phyloP scores from a whole-genome alignment of 805 yeast genomes.

The Schizosaccharomyces cryophilus region DNA sequence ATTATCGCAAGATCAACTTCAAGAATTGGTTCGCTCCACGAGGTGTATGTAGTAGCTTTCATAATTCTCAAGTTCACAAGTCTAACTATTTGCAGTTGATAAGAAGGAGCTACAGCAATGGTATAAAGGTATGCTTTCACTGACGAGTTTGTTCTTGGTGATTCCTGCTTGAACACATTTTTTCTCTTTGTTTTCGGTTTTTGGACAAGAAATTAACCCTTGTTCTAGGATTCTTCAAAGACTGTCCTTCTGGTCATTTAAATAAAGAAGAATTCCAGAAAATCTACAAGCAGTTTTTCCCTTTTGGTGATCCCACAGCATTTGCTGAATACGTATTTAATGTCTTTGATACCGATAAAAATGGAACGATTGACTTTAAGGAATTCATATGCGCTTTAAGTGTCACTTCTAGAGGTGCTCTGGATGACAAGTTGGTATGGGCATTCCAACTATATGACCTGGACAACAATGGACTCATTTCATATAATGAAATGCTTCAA shows the following conservation, averaged over 20 bases:
- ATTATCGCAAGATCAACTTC: conserved; percentile 68
- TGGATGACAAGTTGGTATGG: conserved; percentile 72
- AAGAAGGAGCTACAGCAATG: conserved; percentile 89
- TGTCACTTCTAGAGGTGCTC: conserved; percentile 24
- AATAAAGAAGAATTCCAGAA: conserved; percentile 70
- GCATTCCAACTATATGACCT: conserved; percentile 71
- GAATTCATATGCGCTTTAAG: conserved; percentile 70
- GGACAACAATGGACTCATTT: conserved; percentile 51
- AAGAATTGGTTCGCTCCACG: conserved; percentile 60
- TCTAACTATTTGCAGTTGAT: conserved; percentile 23
- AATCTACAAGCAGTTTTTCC: conserved; percentile 89
- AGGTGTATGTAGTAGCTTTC: conserved; percentile 19
- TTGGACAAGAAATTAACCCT: not conserved
- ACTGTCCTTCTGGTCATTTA: conserved; percentile 77
- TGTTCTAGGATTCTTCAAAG: conserved; percentile 42
- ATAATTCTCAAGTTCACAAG: not conserved
- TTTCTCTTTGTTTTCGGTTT: no score
- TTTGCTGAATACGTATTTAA: conserved; percentile 72
- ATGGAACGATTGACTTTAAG: conserved; percentile 68
- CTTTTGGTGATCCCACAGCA: conserved; percentile 89
- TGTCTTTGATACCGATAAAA: conserved; percentile 62
- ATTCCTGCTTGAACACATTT: not conserved
- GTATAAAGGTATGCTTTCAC: conserved; percentile 41
- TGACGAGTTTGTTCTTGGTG: not conserved
- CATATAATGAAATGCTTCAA: conserved; percentile 51